These are phyloP conservation scores for Fusarium sp. DNA, from an alignment of 2,329 filamentous ascomycete species.

Conservation along the genomic window DNA sequence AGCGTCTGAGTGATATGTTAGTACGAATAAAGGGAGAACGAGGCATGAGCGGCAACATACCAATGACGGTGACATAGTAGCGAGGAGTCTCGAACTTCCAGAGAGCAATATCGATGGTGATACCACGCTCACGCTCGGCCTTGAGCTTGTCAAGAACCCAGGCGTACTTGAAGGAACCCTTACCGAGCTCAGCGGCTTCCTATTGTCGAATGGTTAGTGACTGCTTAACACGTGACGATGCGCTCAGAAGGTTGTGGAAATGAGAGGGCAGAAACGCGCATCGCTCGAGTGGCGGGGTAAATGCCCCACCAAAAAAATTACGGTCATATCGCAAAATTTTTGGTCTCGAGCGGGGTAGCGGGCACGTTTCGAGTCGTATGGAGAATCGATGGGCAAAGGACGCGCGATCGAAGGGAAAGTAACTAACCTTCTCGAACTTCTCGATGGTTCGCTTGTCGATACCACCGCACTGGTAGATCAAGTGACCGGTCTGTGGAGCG, in stretches of 20 bases:
- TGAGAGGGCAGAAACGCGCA: slow-evolving; percentile 7
- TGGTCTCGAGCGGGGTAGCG: slow-evolving; percentile 14
- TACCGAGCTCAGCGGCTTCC: slow-evolving; percentile 99
- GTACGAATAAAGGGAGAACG: slow-evolving; percentile 7
- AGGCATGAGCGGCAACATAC: slow-evolving; percentile 59
- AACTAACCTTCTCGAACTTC: slow-evolving; percentile 99
- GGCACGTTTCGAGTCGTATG: slow-evolving; percentile 15
- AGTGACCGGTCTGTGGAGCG: slow-evolving; percentile 72
- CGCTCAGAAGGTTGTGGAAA: background rate
- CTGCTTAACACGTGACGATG: slow-evolving; percentile 18
- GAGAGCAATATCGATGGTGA: slow-evolving; percentile 99
- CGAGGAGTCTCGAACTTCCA: slow-evolving; percentile 99
- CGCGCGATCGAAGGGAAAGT: slow-evolving; percentile 31
- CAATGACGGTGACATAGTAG: slow-evolving; percentile 98
- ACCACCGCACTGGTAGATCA: slow-evolving; percentile 99
- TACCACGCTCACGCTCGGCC: slow-evolving; percentile 99
- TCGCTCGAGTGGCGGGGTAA: slow-evolving; percentile 34
- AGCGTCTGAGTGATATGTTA: slow-evolving; percentile 72
- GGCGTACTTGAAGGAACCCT: slow-evolving; percentile 99
- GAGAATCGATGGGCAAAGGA: slow-evolving; percentile 12
- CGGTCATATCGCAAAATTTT: slow-evolving; percentile 30
- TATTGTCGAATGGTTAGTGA: slow-evolving; percentile 51
- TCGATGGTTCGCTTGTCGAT: slow-evolving; percentile 99
- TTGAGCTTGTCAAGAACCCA: slow-evolving; percentile 99
- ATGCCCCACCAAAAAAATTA: slow-evolving; percentile 22